phyloP scores from a whole-genome alignment of 306 rosid genomes.

The Acacia melanoxylon region DNA sequence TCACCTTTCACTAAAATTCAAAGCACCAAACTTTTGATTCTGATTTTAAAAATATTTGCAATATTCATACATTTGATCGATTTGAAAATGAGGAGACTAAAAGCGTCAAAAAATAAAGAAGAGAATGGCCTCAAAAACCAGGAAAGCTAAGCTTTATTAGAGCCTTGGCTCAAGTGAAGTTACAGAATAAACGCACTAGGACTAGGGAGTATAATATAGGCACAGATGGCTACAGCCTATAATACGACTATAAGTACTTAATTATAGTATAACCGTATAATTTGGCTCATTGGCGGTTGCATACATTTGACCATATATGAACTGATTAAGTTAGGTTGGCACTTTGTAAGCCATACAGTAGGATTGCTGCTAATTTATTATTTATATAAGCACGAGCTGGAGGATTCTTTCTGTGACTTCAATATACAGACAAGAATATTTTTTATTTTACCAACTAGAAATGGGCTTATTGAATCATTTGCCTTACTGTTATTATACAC shows the following conservation, averaged over 20 bases:
- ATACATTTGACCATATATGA: constrained; percentile 3
- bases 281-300: constrained; percentile 21
- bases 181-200: background rate
- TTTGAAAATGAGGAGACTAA: constrained; percentile 8
- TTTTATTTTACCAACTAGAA: background rate
- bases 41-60: background rate
- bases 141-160: background rate
- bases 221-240: constrained; percentile 7
- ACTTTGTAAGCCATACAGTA: constrained; percentile 15
- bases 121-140: background rate
- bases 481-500: background rate
- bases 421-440: background rate
- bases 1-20: background rate
- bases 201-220: background rate
- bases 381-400: background rate
- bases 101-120: background rate
- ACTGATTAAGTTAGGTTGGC: constrained; percentile 23
- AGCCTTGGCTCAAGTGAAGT: background rate
- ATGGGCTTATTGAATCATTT: background rate
- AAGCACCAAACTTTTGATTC: constrained; percentile 20
- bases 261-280: background rate
- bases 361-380: constrained; percentile 5
- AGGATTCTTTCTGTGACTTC: background rate
- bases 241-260: background rate
- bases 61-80: background rate